phyloP scores from a whole-genome alignment of 345 rosid genomes.

The Durio zibethinus region DNA sequence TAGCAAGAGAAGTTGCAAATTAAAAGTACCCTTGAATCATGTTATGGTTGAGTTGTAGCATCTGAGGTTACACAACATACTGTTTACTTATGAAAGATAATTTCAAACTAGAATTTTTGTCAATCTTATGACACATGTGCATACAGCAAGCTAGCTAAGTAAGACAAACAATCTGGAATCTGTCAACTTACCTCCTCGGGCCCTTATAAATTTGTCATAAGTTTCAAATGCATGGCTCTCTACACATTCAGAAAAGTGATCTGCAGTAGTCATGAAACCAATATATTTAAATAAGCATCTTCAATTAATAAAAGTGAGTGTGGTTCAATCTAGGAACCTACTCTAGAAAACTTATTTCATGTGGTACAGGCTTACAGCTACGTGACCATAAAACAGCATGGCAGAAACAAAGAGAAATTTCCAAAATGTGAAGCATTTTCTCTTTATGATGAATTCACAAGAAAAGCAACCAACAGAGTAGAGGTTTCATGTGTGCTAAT shows the following conservation, averaged over 20 bases:
- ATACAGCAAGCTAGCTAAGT: constrained; percentile 9
- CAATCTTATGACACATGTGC: neutral
- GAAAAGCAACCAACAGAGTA: neutral
- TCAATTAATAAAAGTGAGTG: neutral
- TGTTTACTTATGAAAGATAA: neutral
- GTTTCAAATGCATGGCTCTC: constrained; percentile 91
- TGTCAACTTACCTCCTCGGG: constrained; percentile 61
- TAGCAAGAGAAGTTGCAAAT: neutral
- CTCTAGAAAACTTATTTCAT: neutral
- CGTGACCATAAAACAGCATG: neutral
- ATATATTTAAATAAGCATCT: constrained; percentile 5
- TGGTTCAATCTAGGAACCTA: neutral
- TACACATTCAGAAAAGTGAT: constrained; percentile 94
- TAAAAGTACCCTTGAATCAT: neutral
- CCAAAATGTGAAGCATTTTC: neutral
- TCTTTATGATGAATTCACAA: constrained; percentile 4
- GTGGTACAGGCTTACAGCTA: neutral
- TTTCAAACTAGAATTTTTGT: neutral
- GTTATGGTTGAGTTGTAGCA: neutral
- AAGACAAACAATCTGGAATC: constrained; percentile 1
- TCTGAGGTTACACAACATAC: neutral
- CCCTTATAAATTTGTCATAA: constrained; percentile 91
- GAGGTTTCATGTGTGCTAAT: neutral
- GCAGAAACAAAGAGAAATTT: neutral
- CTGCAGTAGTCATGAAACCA: constrained; percentile 37